Base-by-base conservation (phyloP, 805 yeast species). In the Brettanomyces anomalus region DNA sequence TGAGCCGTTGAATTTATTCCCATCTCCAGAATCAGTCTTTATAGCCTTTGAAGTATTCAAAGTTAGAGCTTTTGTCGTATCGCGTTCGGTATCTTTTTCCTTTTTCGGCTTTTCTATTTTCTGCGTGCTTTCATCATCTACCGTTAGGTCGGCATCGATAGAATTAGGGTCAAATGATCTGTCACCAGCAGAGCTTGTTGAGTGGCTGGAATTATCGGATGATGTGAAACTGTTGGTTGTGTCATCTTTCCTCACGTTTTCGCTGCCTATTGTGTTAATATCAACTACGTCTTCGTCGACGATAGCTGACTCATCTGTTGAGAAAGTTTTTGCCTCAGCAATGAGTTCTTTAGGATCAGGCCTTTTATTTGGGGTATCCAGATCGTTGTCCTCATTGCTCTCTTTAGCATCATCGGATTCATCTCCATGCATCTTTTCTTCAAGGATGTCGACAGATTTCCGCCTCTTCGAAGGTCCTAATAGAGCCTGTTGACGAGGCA, bases 401-500 rank as follows among this genome's bases (percentile, higher is more conserved):
- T 45, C 54, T 37, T 56, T 66, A 47, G 36, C 64, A 49, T 46
- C 54, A n/a, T 48, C 56, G 7, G 42, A 50, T 8, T 35, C 42
- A 7, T 37, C 48, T 2, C 20, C 38, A 17, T 56, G 50, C 14
- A 66, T 33, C 39, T 66, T 59, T 21, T 75, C 77, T 50, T 79
- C 83, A 34, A 80, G 54, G 38, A 68, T 67, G 5, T 74, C 83
- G 37, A 80, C 71, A 0, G 81, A 69, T 44, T 71, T 74, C 33
- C 83, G 57, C 52, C 76, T 69, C 49, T 77, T 79, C 1, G 80
- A 71, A 5, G 93, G 89, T 1, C 85, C 85, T 30, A 72, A 43
- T 17, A 71, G 42, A 7, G 66, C 64, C 49, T 71, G 79, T 48
- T 87, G 85, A 54, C 85, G 81, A 0, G 98, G 97, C 43, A 93